Base-by-base conservation (phyloP, 2,329 filamentous ascomycete species). In the Ophiocordyceps polyrhachis-furcata region DNA sequence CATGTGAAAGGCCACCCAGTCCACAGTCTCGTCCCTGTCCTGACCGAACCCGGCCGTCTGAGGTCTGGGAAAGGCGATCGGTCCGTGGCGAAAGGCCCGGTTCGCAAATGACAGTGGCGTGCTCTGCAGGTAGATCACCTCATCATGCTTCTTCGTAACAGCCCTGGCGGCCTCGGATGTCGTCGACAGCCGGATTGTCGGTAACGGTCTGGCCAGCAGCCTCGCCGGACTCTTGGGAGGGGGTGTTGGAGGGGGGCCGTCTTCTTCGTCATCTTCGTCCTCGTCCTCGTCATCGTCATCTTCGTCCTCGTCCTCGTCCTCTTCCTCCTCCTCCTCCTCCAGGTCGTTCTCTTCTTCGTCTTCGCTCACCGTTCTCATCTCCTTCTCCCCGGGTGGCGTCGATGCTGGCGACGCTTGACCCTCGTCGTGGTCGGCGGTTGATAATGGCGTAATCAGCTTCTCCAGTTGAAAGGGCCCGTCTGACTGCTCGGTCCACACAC, bases 1-100 rank as follows among this genome's bases (percentile, higher is more conserved):
- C 67, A 78, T 76, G 57, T 80, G 75, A 54, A 78, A 79, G 4
- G 74, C 74, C 6, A 70, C 75, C 74, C 74, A 79, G 61, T 80
- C 74, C 4, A 79, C 57, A 9, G 63, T 67, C 17, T 58, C 70
- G 43, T 74, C 72, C 28, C 62, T 19, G 56, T 58, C 47, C 60
- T 63, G 46, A 57, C 50, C 21, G 15, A 25, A 40, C 25, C 40
- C 40, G 5, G 43, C 50, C 8, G 66, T 52, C 43, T 72, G 67
- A 3, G 62, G 56, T 51, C 68, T 69, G 44, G 64, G 54, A 43
- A 78, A 57, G 3, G 71, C 65, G 49, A 79, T 74, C 3, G 66
- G 67, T 0, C 74, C 75, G 49, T 79, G 75, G 8, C 62, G 63
- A 52, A 74, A 72, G 2, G 55, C 53, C 1, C 73, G 70, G 17